Conservation (phyloP, 148 eudicot genomes). For the Spergularia bocconei region DNA sequence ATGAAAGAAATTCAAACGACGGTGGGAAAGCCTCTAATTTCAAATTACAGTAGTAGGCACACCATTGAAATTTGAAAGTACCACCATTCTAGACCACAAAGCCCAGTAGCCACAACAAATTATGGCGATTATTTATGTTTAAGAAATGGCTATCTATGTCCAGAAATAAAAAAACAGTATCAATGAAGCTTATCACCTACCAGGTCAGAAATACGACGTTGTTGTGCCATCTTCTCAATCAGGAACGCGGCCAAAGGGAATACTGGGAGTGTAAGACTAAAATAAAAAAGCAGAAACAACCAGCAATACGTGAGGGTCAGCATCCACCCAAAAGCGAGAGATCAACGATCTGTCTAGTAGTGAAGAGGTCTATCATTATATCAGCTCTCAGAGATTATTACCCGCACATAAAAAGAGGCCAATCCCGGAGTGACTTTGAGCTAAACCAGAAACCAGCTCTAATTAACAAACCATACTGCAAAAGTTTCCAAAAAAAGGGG, state of each 20-base stretch:
- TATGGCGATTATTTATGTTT: no score
- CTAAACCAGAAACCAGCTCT: conserved; percentile 89
- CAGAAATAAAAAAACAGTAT: background rate
- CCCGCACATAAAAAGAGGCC: conserved; percentile 99
- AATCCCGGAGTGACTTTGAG: conserved; percentile 81
- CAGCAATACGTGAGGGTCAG: conserved; percentile 3
- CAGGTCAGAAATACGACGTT: conserved; percentile 49
- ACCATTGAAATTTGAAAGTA: no score
- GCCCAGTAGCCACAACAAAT: no score
- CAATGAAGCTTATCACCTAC: conserved; percentile 41
- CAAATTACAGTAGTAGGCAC: background rate
- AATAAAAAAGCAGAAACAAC: conserved; percentile 3
- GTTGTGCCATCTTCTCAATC: conserved; percentile 67
- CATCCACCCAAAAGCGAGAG: conserved; percentile 10
- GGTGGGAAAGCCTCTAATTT: background rate
- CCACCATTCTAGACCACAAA: no score
- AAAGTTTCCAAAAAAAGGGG: background rate
- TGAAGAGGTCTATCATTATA: background rate
- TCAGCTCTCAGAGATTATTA: conserved; percentile 32
- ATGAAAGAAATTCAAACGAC: background rate
- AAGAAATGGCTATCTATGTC: background rate
- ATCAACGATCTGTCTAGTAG: background rate
- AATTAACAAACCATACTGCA: conserved; percentile 94
- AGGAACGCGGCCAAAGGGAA: conserved; percentile 73
- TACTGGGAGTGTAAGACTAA: conserved; percentile 69